Evolutionary conservation across 306 rosid genomes (phyloP), one percentile per base, ranked within the genome.

Genomic region (Ziziphus jujuba): DNA sequence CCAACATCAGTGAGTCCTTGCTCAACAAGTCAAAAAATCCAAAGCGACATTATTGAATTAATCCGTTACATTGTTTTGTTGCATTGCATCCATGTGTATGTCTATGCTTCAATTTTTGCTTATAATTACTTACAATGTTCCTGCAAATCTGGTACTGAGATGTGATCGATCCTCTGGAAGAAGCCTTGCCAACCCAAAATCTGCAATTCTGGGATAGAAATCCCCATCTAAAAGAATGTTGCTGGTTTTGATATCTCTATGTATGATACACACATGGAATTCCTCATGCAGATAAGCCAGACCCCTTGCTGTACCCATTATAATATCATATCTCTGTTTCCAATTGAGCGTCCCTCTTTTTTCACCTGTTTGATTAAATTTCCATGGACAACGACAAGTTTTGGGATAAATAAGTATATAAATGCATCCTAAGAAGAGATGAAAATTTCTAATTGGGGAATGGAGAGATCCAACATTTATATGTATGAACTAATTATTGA

Each of bases 111-210:
- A 40, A 40, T 40, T 40, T 36, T 9, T 40, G 14, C 13, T 9
- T 40, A 10, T 12, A 40, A 10, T 40, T 40, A 70, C 92, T 81
- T 77, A 81, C 92, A 87, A 72, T 73, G 96, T 86, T 78, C 96
- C 91, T 7, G 88, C 91, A 80, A 89, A 84, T 80, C 51, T 78
- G 67, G 96, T 86, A 55, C 79, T 89, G 9, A 89, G 78, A 71
- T 89, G 96, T 52, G 89, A 73, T 66, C 63, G 75, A 56, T 89
- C 86, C 64, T 56, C 81, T 0, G 91, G 96, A 22, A 89, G 44
- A 72, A 89, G 91, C 70, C 87, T 86, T 72, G 88, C 96, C 70
- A 86, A 71, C 7, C 96, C 96, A 63, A 86, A 89, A 76, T 89
- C 96, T 56, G 90, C 86, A 72, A 89, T 86, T 71, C 52, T 82